Conservation (phyloP, 139 green algal species). For the Chlamydomonas asymmetrica region DNA sequence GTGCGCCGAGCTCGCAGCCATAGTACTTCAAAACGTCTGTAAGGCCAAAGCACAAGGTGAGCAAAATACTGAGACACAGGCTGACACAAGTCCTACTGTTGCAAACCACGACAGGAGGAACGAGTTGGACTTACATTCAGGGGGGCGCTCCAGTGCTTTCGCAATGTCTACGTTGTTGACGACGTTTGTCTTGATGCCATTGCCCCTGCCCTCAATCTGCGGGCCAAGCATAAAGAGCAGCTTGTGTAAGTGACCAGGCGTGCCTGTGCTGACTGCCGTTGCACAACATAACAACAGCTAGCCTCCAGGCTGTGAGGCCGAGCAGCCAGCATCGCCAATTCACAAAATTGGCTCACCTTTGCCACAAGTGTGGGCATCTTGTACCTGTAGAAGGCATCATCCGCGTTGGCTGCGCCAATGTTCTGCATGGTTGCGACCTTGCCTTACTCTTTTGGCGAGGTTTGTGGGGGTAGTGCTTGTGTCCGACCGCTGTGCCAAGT, state of each 20-base stretch:
- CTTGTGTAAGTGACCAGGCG: neutral
- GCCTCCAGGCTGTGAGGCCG: too few relatives aligned
- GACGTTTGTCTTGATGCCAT: slow-evolving; percentile 99
- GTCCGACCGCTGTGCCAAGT: too few relatives aligned
- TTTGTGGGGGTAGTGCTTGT: slow-evolving; percentile 2
- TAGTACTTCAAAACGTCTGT: slow-evolving; percentile 96
- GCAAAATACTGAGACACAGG: neutral
- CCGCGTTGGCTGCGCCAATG: slow-evolving; percentile 89
- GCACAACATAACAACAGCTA: too few relatives aligned
- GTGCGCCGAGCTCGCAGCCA: slow-evolving; percentile 94
- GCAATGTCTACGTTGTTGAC: slow-evolving; percentile 99
- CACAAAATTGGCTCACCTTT: slow-evolving; percentile 79
- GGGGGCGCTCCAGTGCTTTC: slow-evolving; percentile 92
- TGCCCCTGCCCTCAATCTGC: slow-evolving; percentile 96
- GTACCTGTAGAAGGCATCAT: slow-evolving; percentile 88
- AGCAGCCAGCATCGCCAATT: too few relatives aligned
- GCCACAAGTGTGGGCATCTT: slow-evolving; percentile 97
- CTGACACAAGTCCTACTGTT: neutral
- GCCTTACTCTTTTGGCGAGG: neutral
- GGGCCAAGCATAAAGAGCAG: neutral
- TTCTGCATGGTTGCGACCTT: slow-evolving; percentile 42
- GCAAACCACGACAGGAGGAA: neutral
- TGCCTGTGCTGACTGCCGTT: too few relatives aligned
- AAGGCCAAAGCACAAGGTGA: neutral
- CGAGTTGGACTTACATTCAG: slow-evolving; percentile 78